phyloP scores from a whole-genome alignment of 805 yeast genomes.

The Candida stauntonica region DNA sequence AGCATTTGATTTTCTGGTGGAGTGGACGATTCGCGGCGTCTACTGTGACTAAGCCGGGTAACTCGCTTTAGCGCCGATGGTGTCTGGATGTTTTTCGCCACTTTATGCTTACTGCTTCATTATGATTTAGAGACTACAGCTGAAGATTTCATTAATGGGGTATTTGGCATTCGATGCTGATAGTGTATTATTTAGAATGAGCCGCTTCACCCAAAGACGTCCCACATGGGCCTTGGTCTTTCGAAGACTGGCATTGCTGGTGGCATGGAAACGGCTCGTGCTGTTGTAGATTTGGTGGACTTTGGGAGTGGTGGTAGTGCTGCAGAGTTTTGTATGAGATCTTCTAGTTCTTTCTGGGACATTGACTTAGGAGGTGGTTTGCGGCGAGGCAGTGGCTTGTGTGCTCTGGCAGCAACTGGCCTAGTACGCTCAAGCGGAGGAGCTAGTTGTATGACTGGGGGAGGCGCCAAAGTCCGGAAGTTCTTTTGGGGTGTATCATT shows the following conservation, averaged over 20 bases:
- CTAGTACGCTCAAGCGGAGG: too few species aligned
- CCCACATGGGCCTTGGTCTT: conserved; percentile 2
- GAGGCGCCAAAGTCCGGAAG: not conserved
- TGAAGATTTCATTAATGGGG: not conserved
- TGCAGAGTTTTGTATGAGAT: not conserved
- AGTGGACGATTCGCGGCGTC: not conserved
- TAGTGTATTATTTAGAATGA: too few species aligned
- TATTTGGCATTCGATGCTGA: not conserved
- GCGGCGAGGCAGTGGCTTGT: not conserved
- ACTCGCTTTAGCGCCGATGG: not conserved
- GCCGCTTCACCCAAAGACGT: not conserved
- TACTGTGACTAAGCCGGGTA: not conserved
- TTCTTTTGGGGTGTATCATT: too few species aligned
- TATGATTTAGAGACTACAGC: too few species aligned
- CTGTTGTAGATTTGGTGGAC: too few species aligned
- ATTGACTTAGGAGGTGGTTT: conserved; percentile 4
- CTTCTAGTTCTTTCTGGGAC: not conserved
- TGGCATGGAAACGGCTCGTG: not conserved
- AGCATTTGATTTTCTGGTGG: not conserved
- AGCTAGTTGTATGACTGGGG: too few species aligned
- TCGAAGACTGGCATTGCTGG: not conserved
- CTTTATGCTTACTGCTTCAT: not conserved
- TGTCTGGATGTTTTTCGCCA: not conserved
- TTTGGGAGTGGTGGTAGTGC: not conserved
- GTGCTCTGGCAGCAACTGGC: not conserved